phyloP scores from a whole-genome alignment of 192 early-diverging fungal genomes.

The Coemansia aciculifera region DNA sequence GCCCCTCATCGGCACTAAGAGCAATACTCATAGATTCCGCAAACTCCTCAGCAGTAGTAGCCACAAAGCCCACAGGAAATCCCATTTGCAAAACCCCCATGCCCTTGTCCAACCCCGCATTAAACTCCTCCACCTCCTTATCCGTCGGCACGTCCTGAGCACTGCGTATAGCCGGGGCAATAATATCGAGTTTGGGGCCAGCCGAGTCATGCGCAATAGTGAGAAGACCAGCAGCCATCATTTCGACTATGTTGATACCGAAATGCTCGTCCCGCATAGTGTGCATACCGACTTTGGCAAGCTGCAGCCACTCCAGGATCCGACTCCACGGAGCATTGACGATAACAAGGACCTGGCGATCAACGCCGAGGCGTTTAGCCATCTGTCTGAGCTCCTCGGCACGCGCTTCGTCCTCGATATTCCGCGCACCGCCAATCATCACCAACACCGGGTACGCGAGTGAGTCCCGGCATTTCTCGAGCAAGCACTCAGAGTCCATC shows the following conservation, averaged over 20 bases:
- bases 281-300: slow-evolving; percentile 80
- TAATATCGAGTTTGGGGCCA: slow-evolving; percentile 48
- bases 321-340: slow-evolving; percentile 78
- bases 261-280: slow-evolving; percentile 99
- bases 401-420: slow-evolving; percentile 72
- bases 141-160: background rate
- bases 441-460: slow-evolving; percentile 59
- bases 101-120: background rate
- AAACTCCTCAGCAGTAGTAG: slow-evolving; percentile 64
- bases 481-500: background rate
- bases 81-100: background rate
- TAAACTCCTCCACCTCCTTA: slow-evolving; percentile 26
- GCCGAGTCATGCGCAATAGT: slow-evolving; percentile 53
- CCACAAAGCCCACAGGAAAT: slow-evolving; percentile 64
- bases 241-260: slow-evolving; percentile 97
- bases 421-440: slow-evolving; percentile 83
- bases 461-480: background rate
- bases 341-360: slow-evolving; percentile 73
- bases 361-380: slow-evolving; percentile 57
- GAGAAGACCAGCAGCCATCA: slow-evolving; percentile 71
- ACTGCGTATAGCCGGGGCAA: slow-evolving; percentile 37
- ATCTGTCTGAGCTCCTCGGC: slow-evolving; percentile 61
- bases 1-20: slow-evolving; percentile 49
- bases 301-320: slow-evolving; percentile 63
- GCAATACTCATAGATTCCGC: slow-evolving; percentile 52